Evolutionary conservation across 768 basidiomycete genomes (phyloP), one percentile per base, ranked within the genome.

Genomic region (Podaxis sp.): DNA sequence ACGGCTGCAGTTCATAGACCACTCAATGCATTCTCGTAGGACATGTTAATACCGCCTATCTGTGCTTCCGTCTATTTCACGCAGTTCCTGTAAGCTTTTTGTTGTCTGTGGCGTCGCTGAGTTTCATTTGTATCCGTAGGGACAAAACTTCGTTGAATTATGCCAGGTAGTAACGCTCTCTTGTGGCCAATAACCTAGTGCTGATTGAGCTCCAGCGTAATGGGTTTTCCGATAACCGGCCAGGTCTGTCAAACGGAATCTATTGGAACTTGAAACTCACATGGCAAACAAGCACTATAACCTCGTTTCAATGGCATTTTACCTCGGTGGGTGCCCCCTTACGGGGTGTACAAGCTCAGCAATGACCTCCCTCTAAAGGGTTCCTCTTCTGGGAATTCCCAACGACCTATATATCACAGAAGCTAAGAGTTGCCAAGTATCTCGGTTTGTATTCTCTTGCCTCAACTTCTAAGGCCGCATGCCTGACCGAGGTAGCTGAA

Each of bases 91-190:
- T 88, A 68, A 57, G 82, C 64, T 7, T 13, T 19, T 25, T 8
- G 51, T 19, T 43, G 2, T n/a, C 9, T 15, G 38, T 25, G 2
- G 19, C 8, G 51, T 24, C 33, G 29, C 37, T 1, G 13, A 33
- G 25, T 19, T 49, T 11, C 25, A 50, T 13, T 52, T 9, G 2
- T 49, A 15, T 29, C 55, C 61, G 4, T 61, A 87, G 86, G 62
- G 88, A 89, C 70, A 90, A 89, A 76, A 87, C 86, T 3, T 83
- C 85, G 12, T 69, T 88, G 41, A 88, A 87, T 69, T 88, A 88
- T 76, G 87, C 87, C n/a, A 86, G 85, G 85, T 82, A 64, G n/a
- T 25, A 4, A 3, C 19, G 13, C 24, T 40, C 36, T 27, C 19
- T 53, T 59, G n/a, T 19, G 15, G 58, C 49, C 19, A 22, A 50